These are phyloP conservation scores for Erythrobasidium hasegawianum DNA, from an alignment of 1,284 basidiomycete species.

Conservation along the genomic window DNA sequence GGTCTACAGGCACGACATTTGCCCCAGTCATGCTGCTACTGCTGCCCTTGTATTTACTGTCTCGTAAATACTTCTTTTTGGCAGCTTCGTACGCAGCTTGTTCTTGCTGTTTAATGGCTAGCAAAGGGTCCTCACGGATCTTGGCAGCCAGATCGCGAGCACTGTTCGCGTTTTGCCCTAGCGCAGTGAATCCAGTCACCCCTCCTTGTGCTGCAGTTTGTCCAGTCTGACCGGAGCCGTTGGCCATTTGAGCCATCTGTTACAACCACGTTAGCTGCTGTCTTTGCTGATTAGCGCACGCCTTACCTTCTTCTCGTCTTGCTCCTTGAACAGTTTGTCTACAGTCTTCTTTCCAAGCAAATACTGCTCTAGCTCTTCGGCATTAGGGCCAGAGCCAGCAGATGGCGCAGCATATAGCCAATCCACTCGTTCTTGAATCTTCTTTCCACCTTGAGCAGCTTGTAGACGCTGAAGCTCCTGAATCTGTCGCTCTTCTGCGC, in stretches of 20 bases:
- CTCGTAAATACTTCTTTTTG: constrained; percentile 82
- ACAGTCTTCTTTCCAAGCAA: constrained; percentile 97
- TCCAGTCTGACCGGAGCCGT: constrained; percentile 14
- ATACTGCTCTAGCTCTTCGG: constrained; percentile 93
- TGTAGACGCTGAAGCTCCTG: constrained; percentile 93
- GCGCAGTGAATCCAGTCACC: constrained; percentile 53
- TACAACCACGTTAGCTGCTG: background rate
- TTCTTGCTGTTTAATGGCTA: constrained; percentile 97
- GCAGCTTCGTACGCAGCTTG: constrained; percentile 86
- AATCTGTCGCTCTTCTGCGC: constrained; percentile 92
- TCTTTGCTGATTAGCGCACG: constrained; percentile 10
- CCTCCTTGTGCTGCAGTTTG: constrained; percentile 56
- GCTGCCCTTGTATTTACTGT: constrained; percentile 69
- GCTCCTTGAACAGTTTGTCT: constrained; percentile 81
- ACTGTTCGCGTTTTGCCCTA: constrained; percentile 74
- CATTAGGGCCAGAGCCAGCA: constrained; percentile 71
- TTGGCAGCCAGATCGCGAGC: constrained; percentile 83
- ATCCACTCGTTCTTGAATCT: constrained; percentile 86
- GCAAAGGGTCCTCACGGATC: constrained; percentile 89
- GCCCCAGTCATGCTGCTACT: constrained; percentile 63
- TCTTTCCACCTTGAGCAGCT: constrained; percentile 90
- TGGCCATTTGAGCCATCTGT: constrained; percentile 24
- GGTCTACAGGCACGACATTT: constrained; percentile 52
- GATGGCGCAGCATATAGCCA: constrained; percentile 99
- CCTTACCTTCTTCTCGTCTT: constrained; percentile 71